Percentiles rank a stretch among this genome's conserved stretches.
Conservation (phyloP, 2,329 filamentous ascomycete genomes). For the Aspergillus amoenus region DNA sequence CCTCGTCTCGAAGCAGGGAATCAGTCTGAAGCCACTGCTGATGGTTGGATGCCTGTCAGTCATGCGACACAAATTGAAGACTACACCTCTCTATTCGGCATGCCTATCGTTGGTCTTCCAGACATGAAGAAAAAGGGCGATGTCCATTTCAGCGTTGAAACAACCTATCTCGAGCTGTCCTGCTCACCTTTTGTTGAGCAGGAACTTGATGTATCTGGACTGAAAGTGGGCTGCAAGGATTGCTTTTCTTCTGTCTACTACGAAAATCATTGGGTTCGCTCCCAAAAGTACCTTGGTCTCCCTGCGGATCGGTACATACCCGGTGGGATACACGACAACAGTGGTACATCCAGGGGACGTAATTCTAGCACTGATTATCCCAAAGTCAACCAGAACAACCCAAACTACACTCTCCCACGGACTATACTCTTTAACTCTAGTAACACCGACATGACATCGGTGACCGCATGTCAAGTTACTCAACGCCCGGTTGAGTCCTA, state of each 20-base stretch:
- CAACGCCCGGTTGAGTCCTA: slow-evolving; percentile 2
- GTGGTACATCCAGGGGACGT: too few species aligned
- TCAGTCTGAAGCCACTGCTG: not conserved
- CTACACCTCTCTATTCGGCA: slow-evolving; percentile 5
- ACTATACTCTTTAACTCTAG: slow-evolving; percentile 5
- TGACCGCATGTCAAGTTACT: not conserved
- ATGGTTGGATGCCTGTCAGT: slow-evolving; percentile 11
- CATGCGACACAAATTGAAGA: not conserved
- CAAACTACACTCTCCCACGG: not conserved
- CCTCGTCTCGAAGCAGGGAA: slow-evolving; percentile 10
- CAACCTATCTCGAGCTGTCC: slow-evolving; percentile 1
- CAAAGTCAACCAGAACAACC: not conserved
- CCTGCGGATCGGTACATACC: not conserved
- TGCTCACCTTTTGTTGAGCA: not conserved
- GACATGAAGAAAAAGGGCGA: not conserved
- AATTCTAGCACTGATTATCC: not conserved
- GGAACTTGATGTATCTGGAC: not conserved
- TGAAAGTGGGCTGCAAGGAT: slow-evolving; percentile 2
- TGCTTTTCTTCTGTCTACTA: not conserved
- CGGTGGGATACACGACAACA: not conserved
- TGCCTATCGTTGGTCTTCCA: slow-evolving; percentile 3
- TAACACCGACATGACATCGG: not conserved
- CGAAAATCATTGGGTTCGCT: not conserved
- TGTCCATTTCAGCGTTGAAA: slow-evolving; percentile 5
- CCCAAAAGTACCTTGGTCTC: slow-evolving; percentile 3